phyloP scores from a whole-genome alignment of 805 yeast species.

The Metschnikowia aberdeeniae region DNA sequence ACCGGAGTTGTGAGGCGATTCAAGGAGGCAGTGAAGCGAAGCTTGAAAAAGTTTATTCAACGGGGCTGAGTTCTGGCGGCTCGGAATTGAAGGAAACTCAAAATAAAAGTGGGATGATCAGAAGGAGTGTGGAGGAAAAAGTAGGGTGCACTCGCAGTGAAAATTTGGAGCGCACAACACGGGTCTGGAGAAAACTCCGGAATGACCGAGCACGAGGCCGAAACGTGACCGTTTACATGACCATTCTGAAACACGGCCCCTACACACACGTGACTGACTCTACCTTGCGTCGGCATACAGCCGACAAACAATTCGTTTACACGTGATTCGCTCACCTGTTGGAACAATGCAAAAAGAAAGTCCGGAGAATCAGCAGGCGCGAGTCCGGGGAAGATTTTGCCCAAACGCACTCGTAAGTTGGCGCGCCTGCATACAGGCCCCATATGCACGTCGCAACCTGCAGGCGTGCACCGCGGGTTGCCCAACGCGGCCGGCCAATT shows the following conservation, averaged over 20 bases:
- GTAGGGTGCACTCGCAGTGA: conserved; percentile 1
- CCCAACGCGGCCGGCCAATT: neutral
- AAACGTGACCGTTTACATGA: too few relatives aligned
- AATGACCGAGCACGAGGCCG: neutral
- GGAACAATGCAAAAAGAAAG: neutral
- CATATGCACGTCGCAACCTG: neutral
- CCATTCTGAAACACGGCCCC: too few relatives aligned
- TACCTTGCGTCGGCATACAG: too few relatives aligned
- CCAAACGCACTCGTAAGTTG: neutral
- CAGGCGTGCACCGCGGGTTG: neutral
- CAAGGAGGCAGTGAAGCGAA: neutral
- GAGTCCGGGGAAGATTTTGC: conserved; percentile 2
- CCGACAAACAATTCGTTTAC: too few relatives aligned
- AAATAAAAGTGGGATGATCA: neutral
- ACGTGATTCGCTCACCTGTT: too few relatives aligned
- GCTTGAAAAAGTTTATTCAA: neutral
- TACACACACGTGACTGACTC: too few relatives aligned
- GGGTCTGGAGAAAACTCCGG: conserved; percentile 4
- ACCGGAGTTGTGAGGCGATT: neutral
- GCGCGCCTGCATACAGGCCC: neutral
- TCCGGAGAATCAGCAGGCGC: conserved; percentile 3
- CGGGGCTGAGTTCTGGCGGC: neutral
- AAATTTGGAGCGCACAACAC: conserved; percentile 1
- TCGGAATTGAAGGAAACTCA: neutral
- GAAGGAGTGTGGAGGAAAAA: conserved; percentile 5